Percentiles rank a stretch among this genome's conserved stretches.
These are phyloP conservation scores for Lentinula lateritia DNA, from an alignment of 768 basidiomycete genomes.

Conservation along the genomic window DNA sequence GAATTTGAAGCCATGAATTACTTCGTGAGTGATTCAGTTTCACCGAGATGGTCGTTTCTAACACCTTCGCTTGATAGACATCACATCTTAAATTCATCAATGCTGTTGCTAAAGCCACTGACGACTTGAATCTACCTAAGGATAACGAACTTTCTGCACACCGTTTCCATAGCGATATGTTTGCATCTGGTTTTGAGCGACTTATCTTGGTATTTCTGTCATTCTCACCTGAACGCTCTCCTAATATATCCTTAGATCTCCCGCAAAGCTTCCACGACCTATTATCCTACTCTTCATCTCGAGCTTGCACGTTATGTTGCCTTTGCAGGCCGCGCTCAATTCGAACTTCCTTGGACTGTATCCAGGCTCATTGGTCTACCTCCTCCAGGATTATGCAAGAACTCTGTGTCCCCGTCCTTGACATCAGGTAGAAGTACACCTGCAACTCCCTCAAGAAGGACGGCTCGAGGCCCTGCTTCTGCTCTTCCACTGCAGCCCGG, in stretches of 20 bases:
- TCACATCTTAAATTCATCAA: slow-evolving; percentile 87
- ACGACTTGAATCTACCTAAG: slow-evolving; percentile 57
- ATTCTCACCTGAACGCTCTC: background rate
- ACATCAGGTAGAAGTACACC: slow-evolving; percentile 14
- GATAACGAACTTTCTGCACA: slow-evolving; percentile 75
- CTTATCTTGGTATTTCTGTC: slow-evolving; percentile 64
- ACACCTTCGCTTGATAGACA: slow-evolving; percentile 44
- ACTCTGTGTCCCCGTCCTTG: slow-evolving; percentile 8
- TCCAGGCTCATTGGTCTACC: slow-evolving; percentile 77
- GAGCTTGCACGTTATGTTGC: slow-evolving; percentile 87
- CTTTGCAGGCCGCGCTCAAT: slow-evolving; percentile 57
- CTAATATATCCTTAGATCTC: slow-evolving; percentile 55
- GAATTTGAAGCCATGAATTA: slow-evolving; percentile 97
- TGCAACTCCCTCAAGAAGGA: background rate
- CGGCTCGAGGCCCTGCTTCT: background rate
- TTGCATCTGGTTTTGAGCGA: slow-evolving; percentile 87
- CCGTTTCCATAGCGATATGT: slow-evolving; percentile 81
- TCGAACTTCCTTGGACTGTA: slow-evolving; percentile 78
- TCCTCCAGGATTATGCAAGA: slow-evolving; percentile 56
- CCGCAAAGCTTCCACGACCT: slow-evolving; percentile 90
- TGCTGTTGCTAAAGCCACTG: slow-evolving; percentile 60
- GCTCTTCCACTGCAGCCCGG: background rate
- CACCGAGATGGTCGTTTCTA: background rate
- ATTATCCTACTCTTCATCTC: slow-evolving; percentile 92
- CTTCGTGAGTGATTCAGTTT: slow-evolving; percentile 54